Evolutionary conservation across 257 asterid species (phyloP), one percentile per base, ranked within the genome.

Genomic region (Rhazya stricta): DNA sequence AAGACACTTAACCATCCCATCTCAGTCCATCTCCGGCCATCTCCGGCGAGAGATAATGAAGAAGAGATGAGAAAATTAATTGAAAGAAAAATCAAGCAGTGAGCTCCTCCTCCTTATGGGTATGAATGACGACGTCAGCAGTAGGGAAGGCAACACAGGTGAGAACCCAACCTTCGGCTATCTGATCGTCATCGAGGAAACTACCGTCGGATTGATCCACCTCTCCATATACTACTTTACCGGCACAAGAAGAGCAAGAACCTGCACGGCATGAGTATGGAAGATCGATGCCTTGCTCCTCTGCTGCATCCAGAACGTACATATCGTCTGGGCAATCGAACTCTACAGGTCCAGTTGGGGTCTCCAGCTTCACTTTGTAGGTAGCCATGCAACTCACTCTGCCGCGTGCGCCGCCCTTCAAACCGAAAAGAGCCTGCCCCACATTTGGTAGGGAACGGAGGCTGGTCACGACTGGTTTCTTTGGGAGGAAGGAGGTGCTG

Each of bases 191-290:
- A n/a, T 93, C 97, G 27, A 93, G 96, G 78, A 83, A 93, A 81
- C 85, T 90, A 0, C 73, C 71, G 74, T 93, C 98, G 25, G 91
- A 67, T 84, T 93, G 98, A 80, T 93, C 98, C 0, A 93, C 89
- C 46, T 0, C 18, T 11, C 98, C 96, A 37, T 68, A 25, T 7
- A 84, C 13, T 3, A 93, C 66, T 74, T 89, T 89, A 0, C 96
- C 97, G 53, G 91, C 94, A 81, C 97, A 93, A 16, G 94, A 84
- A 69, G 97, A 93, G 87, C 98, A 93, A 0, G 98, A 85, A 0
- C 97, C 97, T 9, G 97, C 91, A 67, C 98, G 88, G 92, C 98
- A 93, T 0, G 97, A 91, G 88, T 81, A 91, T 0, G 98, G 97
- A 50, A 89, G 81, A 0, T 91, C 98, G 6, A 77, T 4, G 0